phyloP scores from a whole-genome alignment of 2,329 filamentous ascomycete species.

The Diaporthe velutina region DNA sequence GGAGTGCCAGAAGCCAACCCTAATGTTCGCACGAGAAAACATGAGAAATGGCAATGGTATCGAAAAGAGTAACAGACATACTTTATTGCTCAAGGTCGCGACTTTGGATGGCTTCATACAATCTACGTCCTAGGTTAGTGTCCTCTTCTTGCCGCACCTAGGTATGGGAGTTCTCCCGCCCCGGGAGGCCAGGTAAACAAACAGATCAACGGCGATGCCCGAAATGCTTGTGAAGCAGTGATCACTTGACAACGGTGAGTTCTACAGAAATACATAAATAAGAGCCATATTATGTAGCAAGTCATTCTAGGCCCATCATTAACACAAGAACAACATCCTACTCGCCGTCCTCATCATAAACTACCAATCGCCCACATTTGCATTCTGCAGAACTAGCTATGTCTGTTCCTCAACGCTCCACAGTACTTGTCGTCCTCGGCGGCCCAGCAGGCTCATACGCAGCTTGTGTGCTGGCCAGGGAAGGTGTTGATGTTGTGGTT shows the following conservation, averaged over 20 bases:
- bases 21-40: not conserved
- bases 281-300: not conserved
- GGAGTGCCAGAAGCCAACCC: not conserved
- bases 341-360: not conserved
- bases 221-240: not conserved
- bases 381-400: not conserved
- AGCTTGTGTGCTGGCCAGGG: slow-evolving; percentile 56
- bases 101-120: not conserved
- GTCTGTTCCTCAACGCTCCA: slow-evolving; percentile 39
- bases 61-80: not conserved
- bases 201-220: not conserved
- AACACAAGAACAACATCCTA: not conserved
- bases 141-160: not conserved
- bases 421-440: slow-evolving; percentile 58
- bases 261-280: not conserved
- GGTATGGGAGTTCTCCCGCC: not conserved
- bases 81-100: not conserved
- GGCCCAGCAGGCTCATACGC: slow-evolving; percentile 61
- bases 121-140: not conserved
- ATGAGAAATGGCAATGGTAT: not conserved
- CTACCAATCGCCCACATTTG: not conserved
- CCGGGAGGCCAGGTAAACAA: not conserved
- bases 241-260: not conserved
- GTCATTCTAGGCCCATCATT: not conserved
- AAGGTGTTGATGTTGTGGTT: slow-evolving; percentile 58